Conservation (phyloP, 176 grass and related monocot genomes). For the Bothriochloa decipiens region DNA sequence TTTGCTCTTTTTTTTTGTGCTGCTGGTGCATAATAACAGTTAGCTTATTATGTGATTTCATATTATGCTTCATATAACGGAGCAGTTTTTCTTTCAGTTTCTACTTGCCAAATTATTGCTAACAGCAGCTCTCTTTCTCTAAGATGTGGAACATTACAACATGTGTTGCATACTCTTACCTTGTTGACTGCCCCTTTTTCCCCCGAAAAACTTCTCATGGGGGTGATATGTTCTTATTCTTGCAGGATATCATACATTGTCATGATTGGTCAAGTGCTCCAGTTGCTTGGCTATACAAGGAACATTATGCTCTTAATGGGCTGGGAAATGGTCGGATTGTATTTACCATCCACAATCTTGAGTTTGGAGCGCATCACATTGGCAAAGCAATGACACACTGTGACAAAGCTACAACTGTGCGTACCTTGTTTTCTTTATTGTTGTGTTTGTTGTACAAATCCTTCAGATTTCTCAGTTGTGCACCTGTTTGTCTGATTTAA, state of each 20-base stretch:
- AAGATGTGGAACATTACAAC: not conserved
- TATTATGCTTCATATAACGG: not conserved
- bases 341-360: constrained; percentile 98
- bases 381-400: constrained; percentile 75
- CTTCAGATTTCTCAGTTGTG: constrained; percentile 9
- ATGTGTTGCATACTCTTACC: not conserved
- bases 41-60: constrained; percentile 4
- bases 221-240: not conserved
- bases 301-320: constrained; percentile 71
- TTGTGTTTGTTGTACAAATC: constrained; percentile 22
- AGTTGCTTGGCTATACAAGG: constrained; percentile 93
- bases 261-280: constrained; percentile 99
- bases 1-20: not conserved
- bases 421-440: constrained; percentile 37
- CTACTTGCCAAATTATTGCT: no score
- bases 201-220: not conserved
- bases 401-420: constrained; percentile 94
- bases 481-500: constrained; percentile 25
- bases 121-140: constrained; percentile 6
- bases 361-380: constrained; percentile 88
- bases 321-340: constrained; percentile 74
- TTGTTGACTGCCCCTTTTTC: no score
- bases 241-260: constrained; percentile 96
- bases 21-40: not conserved
- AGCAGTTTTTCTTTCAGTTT: not conserved